Conservation (phyloP, 2,329 filamentous ascomycete genomes). For the Dactylella cylindrospora region DNA sequence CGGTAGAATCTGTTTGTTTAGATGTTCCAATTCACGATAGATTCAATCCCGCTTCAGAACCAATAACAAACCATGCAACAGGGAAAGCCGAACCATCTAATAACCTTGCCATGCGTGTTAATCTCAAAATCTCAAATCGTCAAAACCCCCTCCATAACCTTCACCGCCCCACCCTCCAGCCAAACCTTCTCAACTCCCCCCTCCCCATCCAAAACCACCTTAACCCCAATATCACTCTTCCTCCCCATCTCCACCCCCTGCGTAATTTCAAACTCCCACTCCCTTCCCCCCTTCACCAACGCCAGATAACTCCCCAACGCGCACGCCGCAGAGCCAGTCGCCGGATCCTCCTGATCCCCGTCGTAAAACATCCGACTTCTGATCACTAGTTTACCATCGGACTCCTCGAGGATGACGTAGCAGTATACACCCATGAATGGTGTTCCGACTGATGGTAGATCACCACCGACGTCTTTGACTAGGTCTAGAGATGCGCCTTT, state of each 20-base stretch:
- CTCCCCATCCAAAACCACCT: conserved; percentile 50
- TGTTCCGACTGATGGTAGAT: background rate
- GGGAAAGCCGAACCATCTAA: too few relatives aligned
- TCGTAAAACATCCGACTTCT: conserved; percentile 64
- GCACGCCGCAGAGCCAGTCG: conserved; percentile 65
- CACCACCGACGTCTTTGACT: conserved; percentile 5
- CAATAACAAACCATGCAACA: too few relatives aligned
- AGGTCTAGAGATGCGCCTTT: conserved; percentile 29
- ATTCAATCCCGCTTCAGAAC: too few relatives aligned
- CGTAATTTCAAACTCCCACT: conserved; percentile 58
- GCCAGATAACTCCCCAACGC: conserved; percentile 61
- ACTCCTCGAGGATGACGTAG: conserved; percentile 57
- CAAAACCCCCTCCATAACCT: conserved; percentile 45
- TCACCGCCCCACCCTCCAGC: conserved; percentile 40
- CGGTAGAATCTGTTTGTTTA: too few relatives aligned
- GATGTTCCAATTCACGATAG: too few relatives aligned
- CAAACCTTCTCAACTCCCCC: conserved; percentile 38
- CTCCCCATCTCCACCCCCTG: conserved; percentile 71
- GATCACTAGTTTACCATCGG: conserved; percentile 51
- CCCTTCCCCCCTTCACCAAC: conserved; percentile 51
- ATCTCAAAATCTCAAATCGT: conserved; percentile 10
- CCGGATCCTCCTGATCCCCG: conserved; percentile 60
- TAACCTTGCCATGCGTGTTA: too few relatives aligned
- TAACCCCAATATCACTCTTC: conserved; percentile 58
- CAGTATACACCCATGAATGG: conserved; percentile 62